A percentile compares a stretch with the other conserved stretches of the same genome.
Conservation (phyloP, 352 stramenopile species). For the Halophytophthora batemanensis region DNA sequence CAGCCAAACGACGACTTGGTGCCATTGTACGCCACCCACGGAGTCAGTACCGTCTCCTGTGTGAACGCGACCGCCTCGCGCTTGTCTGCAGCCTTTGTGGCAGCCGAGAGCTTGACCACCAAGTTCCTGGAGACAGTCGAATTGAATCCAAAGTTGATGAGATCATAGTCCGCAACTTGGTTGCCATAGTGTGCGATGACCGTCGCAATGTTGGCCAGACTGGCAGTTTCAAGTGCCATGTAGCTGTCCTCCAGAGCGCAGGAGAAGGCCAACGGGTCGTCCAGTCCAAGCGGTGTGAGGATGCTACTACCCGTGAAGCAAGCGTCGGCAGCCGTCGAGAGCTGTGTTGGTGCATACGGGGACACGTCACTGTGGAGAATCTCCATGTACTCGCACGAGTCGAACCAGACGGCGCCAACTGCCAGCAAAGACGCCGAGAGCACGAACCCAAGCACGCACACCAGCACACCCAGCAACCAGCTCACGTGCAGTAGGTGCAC, state of each 20-base stretch:
- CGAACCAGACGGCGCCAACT: conserved; percentile 74
- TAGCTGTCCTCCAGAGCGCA: conserved; percentile 70
- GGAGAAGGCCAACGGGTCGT: conserved; percentile 49
- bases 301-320: conserved; percentile 74
- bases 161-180: conserved; percentile 44
- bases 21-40: conserved; percentile 52
- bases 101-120: conserved; percentile 34
- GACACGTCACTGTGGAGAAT: conserved; percentile 70
- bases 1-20: conserved; percentile 21
- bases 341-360: conserved; percentile 60
- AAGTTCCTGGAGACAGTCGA: conserved; percentile 44
- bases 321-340: conserved; percentile 57
- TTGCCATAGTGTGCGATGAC: conserved; percentile 43
- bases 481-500: conserved; percentile 76
- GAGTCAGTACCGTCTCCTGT: conserved; percentile 54
- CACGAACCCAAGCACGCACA: conserved; percentile 80
- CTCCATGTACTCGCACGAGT: conserved; percentile 82
- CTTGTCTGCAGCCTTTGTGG: conserved; percentile 18
- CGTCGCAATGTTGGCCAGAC: conserved; percentile 38
- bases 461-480: conserved; percentile 66
- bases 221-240: conserved; percentile 30
- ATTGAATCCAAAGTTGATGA: conserved; percentile 67
- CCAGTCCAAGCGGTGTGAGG: conserved; percentile 50
- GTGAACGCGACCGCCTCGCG: conserved; percentile 28
- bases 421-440: conserved; percentile 67